Percentiles rank a stretch among this genome's conserved stretches.
Evolutionary conservation across 2,329 filamentous ascomycete genomes (phyloP).

Genomic region (Colletotrichum tropicicola): DNA sequence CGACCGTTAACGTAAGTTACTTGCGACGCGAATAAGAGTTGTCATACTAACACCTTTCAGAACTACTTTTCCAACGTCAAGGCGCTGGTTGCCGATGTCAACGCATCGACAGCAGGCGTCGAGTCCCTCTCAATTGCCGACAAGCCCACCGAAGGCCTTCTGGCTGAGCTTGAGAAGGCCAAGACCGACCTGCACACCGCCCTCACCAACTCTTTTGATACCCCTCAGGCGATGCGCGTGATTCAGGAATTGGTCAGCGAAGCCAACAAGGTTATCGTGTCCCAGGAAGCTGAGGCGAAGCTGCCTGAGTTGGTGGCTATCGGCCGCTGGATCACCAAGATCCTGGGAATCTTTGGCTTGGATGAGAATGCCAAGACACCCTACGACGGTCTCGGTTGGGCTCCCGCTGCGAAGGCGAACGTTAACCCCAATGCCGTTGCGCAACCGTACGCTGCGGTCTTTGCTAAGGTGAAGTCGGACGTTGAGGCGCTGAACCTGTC

Average conservation of each 20-base stretch:
- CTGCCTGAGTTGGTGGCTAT: conserved; percentile 61
- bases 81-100: conserved; percentile 59
- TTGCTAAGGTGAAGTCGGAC: conserved; percentile 55
- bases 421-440: conserved; percentile 56
- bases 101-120: conserved; percentile 41
- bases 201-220: conserved; percentile 88
- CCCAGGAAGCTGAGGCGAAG: conserved; percentile 48
- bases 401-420: conserved; percentile 43
- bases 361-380: conserved; percentile 67
- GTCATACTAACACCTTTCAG: conserved; percentile 38
- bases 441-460: conserved; percentile 53
- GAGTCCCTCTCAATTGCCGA: conserved; percentile 49
- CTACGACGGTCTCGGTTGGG: conserved; percentile 67
- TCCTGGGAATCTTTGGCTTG: conserved; percentile 86
- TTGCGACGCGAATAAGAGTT: background rate
- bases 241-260: conserved; percentile 81
- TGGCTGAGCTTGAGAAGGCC: conserved; percentile 58
- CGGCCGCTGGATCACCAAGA: conserved; percentile 82
- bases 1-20: conserved; percentile 70
- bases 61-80: conserved; percentile 69
- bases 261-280: conserved; percentile 69
- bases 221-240: conserved; percentile 79
- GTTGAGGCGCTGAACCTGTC: conserved; percentile 57
- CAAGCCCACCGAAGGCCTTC: conserved; percentile 38
- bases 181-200: conserved; percentile 65